These are phyloP conservation scores for Annona cherimola DNA, from an alignment of 164 flowering plant genomes.

Conservation along the genomic window DNA sequence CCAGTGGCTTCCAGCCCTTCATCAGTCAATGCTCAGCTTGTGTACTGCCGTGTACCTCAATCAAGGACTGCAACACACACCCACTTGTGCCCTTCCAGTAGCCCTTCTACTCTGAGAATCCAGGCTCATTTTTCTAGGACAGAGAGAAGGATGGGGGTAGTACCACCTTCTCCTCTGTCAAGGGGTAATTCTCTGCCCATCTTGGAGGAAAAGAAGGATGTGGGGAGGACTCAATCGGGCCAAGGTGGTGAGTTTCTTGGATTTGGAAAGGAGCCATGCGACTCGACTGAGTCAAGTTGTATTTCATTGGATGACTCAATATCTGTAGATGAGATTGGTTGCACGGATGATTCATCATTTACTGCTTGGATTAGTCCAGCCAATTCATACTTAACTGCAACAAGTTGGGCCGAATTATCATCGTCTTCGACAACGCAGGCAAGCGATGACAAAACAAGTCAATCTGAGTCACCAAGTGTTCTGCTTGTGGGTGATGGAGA, in stretches of 20 bases:
- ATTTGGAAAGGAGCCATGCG: neutral
- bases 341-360: too few relatives aligned
- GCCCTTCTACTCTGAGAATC: neutral
- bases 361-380: too few relatives aligned
- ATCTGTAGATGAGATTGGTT: too few relatives aligned
- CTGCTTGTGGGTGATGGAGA: too few relatives aligned
- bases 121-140: neutral
- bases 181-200: neutral
- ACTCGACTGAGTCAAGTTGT: too few relatives aligned
- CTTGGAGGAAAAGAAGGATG: neutral
- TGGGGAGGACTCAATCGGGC: neutral
- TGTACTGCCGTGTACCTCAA: neutral
- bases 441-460: too few relatives aligned
- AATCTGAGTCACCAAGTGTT: too few relatives aligned
- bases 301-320: too few relatives aligned
- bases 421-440: too few relatives aligned
- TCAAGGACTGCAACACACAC: neutral
- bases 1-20: neutral
- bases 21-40: neutral
- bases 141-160: conserved; percentile 7
- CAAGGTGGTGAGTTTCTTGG: neutral
- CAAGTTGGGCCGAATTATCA: too few relatives aligned
- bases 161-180: neutral
- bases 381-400: too few relatives aligned
- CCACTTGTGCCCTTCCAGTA: neutral